These are phyloP conservation scores for Penicillium sp. DNA, from an alignment of 2,329 filamentous ascomycete species.

Conservation along the genomic window DNA sequence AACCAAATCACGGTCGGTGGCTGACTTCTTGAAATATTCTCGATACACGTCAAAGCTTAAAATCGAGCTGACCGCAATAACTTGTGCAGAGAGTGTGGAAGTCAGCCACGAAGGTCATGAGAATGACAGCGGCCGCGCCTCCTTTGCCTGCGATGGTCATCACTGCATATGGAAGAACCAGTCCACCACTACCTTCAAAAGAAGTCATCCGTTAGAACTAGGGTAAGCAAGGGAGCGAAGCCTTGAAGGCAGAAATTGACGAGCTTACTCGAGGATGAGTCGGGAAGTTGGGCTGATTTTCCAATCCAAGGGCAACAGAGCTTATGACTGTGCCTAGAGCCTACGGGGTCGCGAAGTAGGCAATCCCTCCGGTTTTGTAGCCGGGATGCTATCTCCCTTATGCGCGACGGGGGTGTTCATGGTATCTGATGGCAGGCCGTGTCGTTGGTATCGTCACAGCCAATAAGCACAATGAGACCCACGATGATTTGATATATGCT, in stretches of 20 bases:
- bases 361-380: slow-evolving; percentile 59
- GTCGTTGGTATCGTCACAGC: neutral
- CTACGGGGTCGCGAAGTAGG: slow-evolving; percentile 63
- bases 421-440: slow-evolving; percentile 9
- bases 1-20: slow-evolving; percentile 58
- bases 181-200: slow-evolving; percentile 44
- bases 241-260: neutral
- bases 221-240: neutral
- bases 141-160: slow-evolving; percentile 48
- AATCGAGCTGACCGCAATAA: slow-evolving; percentile 61
- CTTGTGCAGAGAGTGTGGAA: slow-evolving; percentile 59
- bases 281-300: slow-evolving; percentile 58
- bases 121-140: slow-evolving; percentile 44
- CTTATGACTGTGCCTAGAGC: slow-evolving; percentile 59
- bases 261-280: slow-evolving; percentile 56
- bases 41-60: slow-evolving; percentile 62
- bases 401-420: slow-evolving; percentile 2
- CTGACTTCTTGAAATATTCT: slow-evolving; percentile 55
- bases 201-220: slow-evolving; percentile 43
- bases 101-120: slow-evolving; percentile 53
- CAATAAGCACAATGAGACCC: slow-evolving; percentile 18
- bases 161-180: slow-evolving; percentile 49
- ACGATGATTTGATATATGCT: slow-evolving; percentile 29
- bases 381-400: slow-evolving; percentile 44
- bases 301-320: slow-evolving; percentile 56